phyloP scores from a whole-genome alignment of 306 rosid species.

The Castanospermum australe region DNA sequence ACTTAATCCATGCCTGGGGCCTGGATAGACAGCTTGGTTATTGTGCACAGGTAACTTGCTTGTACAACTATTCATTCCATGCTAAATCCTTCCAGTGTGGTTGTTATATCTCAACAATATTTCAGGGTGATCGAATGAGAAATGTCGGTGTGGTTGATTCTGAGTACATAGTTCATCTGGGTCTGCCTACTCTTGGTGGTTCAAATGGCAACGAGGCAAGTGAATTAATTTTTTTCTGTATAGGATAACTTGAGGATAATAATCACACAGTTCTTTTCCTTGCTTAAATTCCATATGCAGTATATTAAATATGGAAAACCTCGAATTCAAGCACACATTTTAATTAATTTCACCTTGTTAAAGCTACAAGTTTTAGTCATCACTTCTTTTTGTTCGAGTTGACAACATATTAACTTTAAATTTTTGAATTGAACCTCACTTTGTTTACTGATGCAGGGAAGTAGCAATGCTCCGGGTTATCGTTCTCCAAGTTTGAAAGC shows the following conservation, averaged over 20 bases:
- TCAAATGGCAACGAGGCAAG: constrained; percentile 61
- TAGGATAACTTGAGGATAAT: not conserved
- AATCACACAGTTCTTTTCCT: not conserved
- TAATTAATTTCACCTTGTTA: not conserved
- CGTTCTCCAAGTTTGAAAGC: not conserved
- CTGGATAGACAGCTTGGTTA: constrained; percentile 85
- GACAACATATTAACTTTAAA: not conserved
- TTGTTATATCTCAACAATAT: constrained; percentile 28
- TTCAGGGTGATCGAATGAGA: constrained; percentile 73
- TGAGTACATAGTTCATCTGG: constrained; percentile 81
- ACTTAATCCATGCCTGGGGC: constrained; percentile 98
- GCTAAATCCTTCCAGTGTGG: not conserved
- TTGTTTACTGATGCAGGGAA: not conserved
- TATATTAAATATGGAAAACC: not conserved
- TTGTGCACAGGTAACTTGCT: constrained; percentile 79
- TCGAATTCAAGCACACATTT: not conserved
- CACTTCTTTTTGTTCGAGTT: not conserved
- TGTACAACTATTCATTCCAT: not conserved
- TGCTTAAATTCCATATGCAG: not conserved
- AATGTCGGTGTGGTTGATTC: constrained; percentile 87
- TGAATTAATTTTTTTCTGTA: not conserved
- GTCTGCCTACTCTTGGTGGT: constrained; percentile 86
- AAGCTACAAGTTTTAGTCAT: not conserved
- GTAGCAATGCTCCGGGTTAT: not conserved
- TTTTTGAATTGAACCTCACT: not conserved